Evolutionary conservation across 23 red algal species (phyloP).

Genomic region (Cyanidium caldarium): DNA sequence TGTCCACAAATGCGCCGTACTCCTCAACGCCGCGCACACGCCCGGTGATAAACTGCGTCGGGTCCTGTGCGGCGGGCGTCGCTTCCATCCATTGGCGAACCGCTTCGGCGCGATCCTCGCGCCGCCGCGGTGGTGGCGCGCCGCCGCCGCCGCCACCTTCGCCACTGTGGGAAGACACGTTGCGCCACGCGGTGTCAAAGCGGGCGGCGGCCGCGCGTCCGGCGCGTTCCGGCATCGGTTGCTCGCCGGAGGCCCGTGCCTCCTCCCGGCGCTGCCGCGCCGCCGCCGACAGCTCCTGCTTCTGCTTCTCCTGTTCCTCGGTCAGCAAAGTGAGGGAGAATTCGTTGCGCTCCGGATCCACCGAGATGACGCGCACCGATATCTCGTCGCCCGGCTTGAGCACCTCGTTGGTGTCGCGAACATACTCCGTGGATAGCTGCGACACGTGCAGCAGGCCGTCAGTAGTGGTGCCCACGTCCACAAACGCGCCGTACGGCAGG

Average conservation of each 20-base stretch:
- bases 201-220: background rate
- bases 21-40: slow-evolving; percentile 60
- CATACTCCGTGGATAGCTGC: slow-evolving; percentile 49
- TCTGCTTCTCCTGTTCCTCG: background rate
- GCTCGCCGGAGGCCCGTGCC: background rate
- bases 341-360: slow-evolving; percentile 55
- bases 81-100: slow-evolving; percentile 2
- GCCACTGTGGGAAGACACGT: too few relatives aligned
- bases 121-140: background rate
- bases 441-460: slow-evolving; percentile 94
- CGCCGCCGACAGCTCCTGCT: background rate
- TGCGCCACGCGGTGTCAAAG: background rate
- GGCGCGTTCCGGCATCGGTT: background rate
- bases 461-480: slow-evolving; percentile 64
- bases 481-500: slow-evolving; percentile 54
- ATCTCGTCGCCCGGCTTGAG: slow-evolving; percentile 50
- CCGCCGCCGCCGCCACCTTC: background rate
- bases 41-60: slow-evolving; percentile 44
- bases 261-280: background rate
- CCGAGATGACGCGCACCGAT: slow-evolving; percentile 35
- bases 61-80: slow-evolving; percentile 42
- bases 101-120: background rate
- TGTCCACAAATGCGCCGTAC: slow-evolving; percentile 76
- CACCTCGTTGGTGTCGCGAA: slow-evolving; percentile 52
- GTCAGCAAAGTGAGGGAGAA: slow-evolving; percentile 65